Conservation (phyloP, 768 basidiomycete genomes). For the Russula olivacea region DNA sequence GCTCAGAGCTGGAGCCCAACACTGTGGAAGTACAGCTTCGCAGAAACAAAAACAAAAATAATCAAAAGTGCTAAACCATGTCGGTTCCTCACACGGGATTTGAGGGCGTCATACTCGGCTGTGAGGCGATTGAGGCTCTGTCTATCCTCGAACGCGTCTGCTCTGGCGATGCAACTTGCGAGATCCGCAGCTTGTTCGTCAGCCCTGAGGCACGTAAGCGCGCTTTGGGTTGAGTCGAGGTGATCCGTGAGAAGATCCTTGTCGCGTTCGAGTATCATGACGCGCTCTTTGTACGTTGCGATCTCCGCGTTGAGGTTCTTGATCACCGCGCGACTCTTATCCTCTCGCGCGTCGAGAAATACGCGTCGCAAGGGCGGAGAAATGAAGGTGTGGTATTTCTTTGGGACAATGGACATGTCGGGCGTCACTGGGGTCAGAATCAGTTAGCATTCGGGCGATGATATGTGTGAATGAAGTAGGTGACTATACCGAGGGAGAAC, state of each 20-base stretch:
- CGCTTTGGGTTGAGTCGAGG: not conserved
- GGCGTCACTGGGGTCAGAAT: slow-evolving; percentile 14
- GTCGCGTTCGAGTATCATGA: slow-evolving; percentile 14
- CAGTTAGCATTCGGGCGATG: too few relatives aligned
- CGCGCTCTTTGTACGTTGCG: not conserved
- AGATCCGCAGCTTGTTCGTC: slow-evolving; percentile 15
- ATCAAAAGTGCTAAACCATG: too few relatives aligned
- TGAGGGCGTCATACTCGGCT: too few relatives aligned
- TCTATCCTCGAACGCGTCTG: not conserved
- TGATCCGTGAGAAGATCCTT: slow-evolving; percentile 17
- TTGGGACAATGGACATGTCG: slow-evolving; percentile 13
- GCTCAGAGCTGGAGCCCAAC: too few relatives aligned
- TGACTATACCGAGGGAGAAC: slow-evolving; percentile 15
- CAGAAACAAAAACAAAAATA: too few relatives aligned
- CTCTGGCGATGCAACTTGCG: not conserved
- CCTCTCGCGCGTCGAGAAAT: not conserved
- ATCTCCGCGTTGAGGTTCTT: slow-evolving; percentile 12
- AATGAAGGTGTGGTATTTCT: slow-evolving; percentile 21
- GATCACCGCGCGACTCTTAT: not conserved
- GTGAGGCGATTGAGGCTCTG: too few relatives aligned
- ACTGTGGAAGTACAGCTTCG: too few relatives aligned
- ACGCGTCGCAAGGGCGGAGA: slow-evolving; percentile 20
- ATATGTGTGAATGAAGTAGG: not conserved
- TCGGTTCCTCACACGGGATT: too few relatives aligned
- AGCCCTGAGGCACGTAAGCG: not conserved